These are phyloP conservation scores for Beauveria sp. DNA, from an alignment of 2,329 filamentous ascomycete species.

Conservation along the genomic window DNA sequence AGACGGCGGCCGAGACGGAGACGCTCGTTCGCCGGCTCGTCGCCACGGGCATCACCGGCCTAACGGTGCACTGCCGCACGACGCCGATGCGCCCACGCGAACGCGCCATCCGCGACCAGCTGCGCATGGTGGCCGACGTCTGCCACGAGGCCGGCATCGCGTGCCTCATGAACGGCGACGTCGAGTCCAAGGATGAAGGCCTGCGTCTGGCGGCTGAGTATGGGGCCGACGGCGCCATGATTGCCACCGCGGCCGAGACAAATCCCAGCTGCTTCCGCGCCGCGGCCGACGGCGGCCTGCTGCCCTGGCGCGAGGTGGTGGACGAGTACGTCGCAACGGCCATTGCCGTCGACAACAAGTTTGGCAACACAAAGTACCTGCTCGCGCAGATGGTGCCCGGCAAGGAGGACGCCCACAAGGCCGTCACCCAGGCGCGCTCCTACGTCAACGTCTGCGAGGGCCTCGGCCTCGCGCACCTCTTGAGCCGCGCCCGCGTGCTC, in stretches of 20 bases:
- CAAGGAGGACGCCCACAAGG: constrained; percentile 56
- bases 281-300: constrained; percentile 59
- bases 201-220: constrained; percentile 65
- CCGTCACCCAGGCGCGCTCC: constrained; percentile 57
- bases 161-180: constrained; percentile 93
- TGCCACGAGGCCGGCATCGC: constrained; percentile 82
- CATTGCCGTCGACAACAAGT: constrained; percentile 76
- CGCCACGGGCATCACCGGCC: constrained; percentile 79
- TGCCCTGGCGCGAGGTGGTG: constrained; percentile 70
- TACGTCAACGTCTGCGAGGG: constrained; percentile 62
- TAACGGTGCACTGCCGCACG: constrained; percentile 93
- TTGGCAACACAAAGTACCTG: constrained; percentile 88
- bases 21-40: constrained; percentile 70
- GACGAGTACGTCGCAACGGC: constrained; percentile 64
- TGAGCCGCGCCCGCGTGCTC: constrained; percentile 54
- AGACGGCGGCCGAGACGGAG: constrained; percentile 68
- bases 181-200: constrained; percentile 66
- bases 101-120: constrained; percentile 74
- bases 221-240: constrained; percentile 93
- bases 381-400: constrained; percentile 81
- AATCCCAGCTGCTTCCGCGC: constrained; percentile 83
- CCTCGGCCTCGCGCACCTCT: constrained; percentile 56
- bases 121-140: constrained; percentile 73
- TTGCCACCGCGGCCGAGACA: constrained; percentile 83
- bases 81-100: constrained; percentile 92